Base-by-base conservation (phyloP, 441 rosid genomes). In the Adansonia grandidieri region DNA sequence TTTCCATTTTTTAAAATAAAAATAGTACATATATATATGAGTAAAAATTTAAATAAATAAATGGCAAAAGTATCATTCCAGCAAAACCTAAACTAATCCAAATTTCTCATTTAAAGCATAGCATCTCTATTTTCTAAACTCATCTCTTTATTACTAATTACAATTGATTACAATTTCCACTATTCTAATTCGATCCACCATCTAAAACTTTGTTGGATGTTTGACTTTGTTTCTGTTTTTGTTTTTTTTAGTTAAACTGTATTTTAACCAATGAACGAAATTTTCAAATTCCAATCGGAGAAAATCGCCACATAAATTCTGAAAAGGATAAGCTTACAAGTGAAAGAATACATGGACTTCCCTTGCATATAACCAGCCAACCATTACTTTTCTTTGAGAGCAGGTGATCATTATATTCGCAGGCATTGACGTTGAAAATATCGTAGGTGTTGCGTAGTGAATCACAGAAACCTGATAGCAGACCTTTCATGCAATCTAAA, bases 261-360 rank as follows among this genome's bases (percentile, higher is more conserved):
- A 14, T 54, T 17, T 9, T 2, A 15, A n/a, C 44, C 44, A 14
- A 71, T 50, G 74, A 22, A 50, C 0, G 22, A 51, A 71, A 71
- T 1, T 71, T 22, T 24, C 22, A 71, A 71, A 61, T 15, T 1
- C 15, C 60, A 53, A 70, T 28, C 0, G 20, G 7, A 57, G 64
- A 73, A 73, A 50, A 40, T 68, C n/a, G 40, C 14, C 8, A 15
- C 37, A 2, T 10, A 0, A 2, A 19, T 9, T 71, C 13, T n/a
- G 63, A 32, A 71, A 71, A 71, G 10, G n/a, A 54, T 63, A 32
- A 37, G 63, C 62, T 53, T 15, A 71, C 75, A 71, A n/a, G 63
- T 37, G 48, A 3, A 64, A 19, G 13, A 54, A 9, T 9, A 56
- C n/a, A 71, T 28, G 15, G 62, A 53, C n/a, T 71, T 71, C 11